Percentiles rank a stretch among this genome's conserved stretches.
Evolutionary conservation across 345 rosid genomes (phyloP).

Genomic region (Eucalyptus camaldulensis): DNA sequence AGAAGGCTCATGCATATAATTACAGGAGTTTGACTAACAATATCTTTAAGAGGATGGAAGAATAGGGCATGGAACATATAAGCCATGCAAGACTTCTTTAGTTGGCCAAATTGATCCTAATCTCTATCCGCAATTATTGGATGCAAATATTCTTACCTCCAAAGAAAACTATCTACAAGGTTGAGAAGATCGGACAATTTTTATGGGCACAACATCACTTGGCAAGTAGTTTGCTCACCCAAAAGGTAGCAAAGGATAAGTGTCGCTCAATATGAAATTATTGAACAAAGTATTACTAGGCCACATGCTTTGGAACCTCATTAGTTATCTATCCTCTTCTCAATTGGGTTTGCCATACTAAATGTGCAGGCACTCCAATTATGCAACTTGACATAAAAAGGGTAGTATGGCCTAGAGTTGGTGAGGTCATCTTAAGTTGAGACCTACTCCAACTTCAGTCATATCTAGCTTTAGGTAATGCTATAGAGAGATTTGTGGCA

Average conservation of each 20-base stretch:
- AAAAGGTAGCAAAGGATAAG: not conserved
- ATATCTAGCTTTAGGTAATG: not conserved
- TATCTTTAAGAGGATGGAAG: not conserved
- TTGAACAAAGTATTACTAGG: not conserved
- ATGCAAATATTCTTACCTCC: not conserved
- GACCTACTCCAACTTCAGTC: not conserved
- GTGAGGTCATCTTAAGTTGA: not conserved
- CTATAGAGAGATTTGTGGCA: not conserved
- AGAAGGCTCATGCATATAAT: not conserved
- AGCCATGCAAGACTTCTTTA: not conserved
- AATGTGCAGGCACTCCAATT: not conserved
- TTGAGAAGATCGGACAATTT: not conserved
- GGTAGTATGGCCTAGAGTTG: not conserved
- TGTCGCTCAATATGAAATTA: not conserved
- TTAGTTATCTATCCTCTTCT: not conserved
- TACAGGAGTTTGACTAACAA: not conserved
- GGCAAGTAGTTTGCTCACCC: not conserved
- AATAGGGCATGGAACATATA: not conserved
- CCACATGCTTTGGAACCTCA: not conserved
- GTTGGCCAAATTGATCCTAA: not conserved
- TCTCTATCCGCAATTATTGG: not conserved
- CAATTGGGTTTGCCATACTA: not conserved
- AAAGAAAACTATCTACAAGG: not conserved
- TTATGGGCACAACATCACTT: not conserved
- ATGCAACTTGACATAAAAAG: not conserved